Evolutionary conservation across 1,139 yeast genomes (phyloP).

Genomic region (Yamadazyma diddensiae): DNA sequence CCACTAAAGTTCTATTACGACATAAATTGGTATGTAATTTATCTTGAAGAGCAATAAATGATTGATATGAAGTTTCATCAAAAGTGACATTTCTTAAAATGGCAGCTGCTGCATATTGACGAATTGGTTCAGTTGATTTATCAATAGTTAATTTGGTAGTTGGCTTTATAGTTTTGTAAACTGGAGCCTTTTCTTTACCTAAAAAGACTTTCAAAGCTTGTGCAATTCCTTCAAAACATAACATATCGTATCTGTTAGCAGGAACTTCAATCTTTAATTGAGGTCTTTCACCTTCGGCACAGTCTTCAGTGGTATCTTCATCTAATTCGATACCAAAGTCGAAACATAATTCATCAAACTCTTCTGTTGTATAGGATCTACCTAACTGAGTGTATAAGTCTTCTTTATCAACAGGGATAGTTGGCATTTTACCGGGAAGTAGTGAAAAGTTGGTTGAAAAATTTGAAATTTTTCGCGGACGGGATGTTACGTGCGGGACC

Average conservation of each 20-base stretch:
- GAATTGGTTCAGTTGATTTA: conserved; percentile 64
- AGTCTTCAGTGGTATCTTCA: conserved; percentile 88
- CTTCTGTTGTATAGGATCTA: conserved; percentile 77
- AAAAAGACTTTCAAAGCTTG: conserved; percentile 90
- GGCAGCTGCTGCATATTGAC: conserved; percentile 96
- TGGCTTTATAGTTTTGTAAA: conserved; percentile 60
- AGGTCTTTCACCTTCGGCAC: conserved; percentile 82
- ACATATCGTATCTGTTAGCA: conserved; percentile 97
- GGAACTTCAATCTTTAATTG: conserved; percentile 96
- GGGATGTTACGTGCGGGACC: background rate
- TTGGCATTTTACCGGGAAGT: conserved; percentile 65
- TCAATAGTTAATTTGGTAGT: conserved; percentile 68
- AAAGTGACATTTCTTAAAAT: conserved; percentile 79
- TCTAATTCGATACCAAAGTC: conserved; percentile 97
- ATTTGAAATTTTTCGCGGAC: conserved; percentile 6
- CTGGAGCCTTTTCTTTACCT: conserved; percentile 65
- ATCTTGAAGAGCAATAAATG: conserved; percentile 94
- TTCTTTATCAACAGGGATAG: conserved; percentile 90
- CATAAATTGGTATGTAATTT: conserved; percentile 93
- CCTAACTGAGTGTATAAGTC: conserved; percentile 85
- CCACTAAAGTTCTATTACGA: conserved; percentile 95
- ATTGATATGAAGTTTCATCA: conserved; percentile 82
- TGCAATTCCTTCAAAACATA: conserved; percentile 97
- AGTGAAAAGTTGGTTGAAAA: conserved; percentile 4
- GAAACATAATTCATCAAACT: conserved; percentile 95